These are phyloP conservation scores for Microbotryum scabiosae DNA, from an alignment of 1,284 basidiomycete species.

Conservation along the genomic window DNA sequence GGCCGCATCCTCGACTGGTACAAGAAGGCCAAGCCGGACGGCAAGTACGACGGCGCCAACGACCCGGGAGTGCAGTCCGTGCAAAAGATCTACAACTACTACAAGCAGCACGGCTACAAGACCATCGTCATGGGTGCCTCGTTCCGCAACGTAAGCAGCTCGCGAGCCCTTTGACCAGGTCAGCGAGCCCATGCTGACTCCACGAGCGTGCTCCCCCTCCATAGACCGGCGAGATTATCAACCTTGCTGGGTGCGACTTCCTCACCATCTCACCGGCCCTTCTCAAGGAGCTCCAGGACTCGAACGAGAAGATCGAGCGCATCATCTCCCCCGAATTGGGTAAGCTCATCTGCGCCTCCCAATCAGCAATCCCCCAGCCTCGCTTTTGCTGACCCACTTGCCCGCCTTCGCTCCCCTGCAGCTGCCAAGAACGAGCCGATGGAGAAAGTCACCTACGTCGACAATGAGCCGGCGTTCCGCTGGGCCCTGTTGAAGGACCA, in stretches of 20 bases:
- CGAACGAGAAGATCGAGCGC: conserved; percentile 66
- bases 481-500: conserved; percentile 79
- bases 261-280: conserved; percentile 86
- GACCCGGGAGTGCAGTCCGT: conserved; percentile 98
- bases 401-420: conserved; percentile 29
- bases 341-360: conserved; percentile 38
- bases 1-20: conserved; percentile 90
- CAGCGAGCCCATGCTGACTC: background rate
- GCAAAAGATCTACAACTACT: conserved; percentile 96
- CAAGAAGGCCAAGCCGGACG: conserved; percentile 74
- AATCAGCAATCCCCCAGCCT: no score
- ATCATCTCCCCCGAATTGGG: conserved; percentile 65
- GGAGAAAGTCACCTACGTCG: conserved; percentile 73
- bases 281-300: conserved; percentile 85
- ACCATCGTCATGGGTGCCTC: conserved; percentile 99
- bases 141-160: conserved; percentile 74
- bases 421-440: conserved; percentile 55
- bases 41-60: conserved; percentile 72
- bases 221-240: conserved; percentile 82
- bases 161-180: background rate
- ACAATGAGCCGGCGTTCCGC: conserved; percentile 93
- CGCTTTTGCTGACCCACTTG: background rate
- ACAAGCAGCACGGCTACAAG: conserved; percentile 97
- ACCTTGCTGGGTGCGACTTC: conserved; percentile 93
- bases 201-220: conserved; percentile 22